These are phyloP conservation scores for Salvia miltiorrhiza DNA, from an alignment of 257 asterid species.

Conservation along the genomic window DNA sequence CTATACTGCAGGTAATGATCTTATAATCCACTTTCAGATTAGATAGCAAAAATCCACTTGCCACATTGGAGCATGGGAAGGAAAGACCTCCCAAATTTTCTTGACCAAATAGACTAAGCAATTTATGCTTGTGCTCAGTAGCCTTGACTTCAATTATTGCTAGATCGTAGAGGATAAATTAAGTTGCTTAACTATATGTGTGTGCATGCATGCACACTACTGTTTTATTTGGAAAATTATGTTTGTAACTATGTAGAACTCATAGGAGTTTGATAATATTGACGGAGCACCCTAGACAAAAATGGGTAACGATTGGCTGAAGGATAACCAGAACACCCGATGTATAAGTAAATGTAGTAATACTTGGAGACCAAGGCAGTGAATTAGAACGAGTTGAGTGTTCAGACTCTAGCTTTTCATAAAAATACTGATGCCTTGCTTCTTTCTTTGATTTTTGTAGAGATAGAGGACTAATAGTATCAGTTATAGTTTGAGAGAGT, in stretches of 20 bases:
- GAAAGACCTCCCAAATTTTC: not conserved
- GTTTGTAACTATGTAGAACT: not conserved
- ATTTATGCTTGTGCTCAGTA: not conserved
- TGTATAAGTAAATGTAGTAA: not conserved
- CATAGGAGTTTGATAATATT: not conserved
- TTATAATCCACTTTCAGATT: constrained; percentile 20
- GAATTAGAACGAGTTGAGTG: not conserved
- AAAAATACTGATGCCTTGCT: not conserved
- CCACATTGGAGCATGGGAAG: not conserved
- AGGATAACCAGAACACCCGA: not conserved
- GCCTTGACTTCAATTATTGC: not conserved
- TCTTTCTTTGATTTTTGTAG: not conserved
- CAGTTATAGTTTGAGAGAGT: constrained; percentile 6
- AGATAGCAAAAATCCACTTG: not conserved
- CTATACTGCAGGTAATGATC: constrained; percentile 58
- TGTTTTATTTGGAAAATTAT: not conserved
- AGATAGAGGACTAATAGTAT: not conserved
- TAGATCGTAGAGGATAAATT: not conserved
- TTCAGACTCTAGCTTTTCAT: not conserved
- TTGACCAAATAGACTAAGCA: not conserved
- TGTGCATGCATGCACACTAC: not conserved
- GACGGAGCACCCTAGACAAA: not conserved
- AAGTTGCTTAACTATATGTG: not conserved
- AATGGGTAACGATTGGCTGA: not conserved
- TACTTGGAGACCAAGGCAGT: not conserved